A percentile compares a stretch with the other conserved stretches of the same genome.
These are phyloP conservation scores for Parsonsia alboflavescens DNA, from an alignment of 257 asterid species.

Conservation along the genomic window DNA sequence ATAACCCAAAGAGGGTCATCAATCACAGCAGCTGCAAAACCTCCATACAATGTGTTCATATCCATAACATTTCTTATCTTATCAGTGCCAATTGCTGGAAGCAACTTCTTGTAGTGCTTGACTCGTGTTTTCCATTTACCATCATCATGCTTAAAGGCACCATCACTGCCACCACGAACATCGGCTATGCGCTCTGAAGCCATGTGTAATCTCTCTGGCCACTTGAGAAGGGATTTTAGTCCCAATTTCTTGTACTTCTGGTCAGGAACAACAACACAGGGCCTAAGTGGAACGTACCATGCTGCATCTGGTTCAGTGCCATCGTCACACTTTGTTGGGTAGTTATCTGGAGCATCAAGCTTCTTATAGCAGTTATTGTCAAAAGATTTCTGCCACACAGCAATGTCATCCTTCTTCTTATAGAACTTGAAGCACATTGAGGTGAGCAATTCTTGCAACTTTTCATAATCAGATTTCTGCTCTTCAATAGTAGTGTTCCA, in stretches of 20 bases:
- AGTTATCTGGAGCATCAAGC: slow-evolving; percentile 65
- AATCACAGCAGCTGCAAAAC: slow-evolving; percentile 80
- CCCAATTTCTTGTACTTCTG: slow-evolving; percentile 46
- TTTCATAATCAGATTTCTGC: slow-evolving; percentile 77
- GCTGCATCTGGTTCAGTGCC: slow-evolving; percentile 97
- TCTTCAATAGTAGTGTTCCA: slow-evolving; percentile 94
- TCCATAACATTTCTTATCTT: slow-evolving; percentile 93
- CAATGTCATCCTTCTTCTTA: slow-evolving; percentile 89
- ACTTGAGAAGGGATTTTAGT: slow-evolving; percentile 63
- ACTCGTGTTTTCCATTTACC: slow-evolving; percentile 72
- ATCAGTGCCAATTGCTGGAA: slow-evolving; percentile 73
- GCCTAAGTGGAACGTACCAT: slow-evolving; percentile 94
- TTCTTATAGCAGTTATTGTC: slow-evolving; percentile 70
- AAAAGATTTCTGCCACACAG: slow-evolving; percentile 82
- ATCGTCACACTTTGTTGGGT: slow-evolving; percentile 86
- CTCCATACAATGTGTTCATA: slow-evolving; percentile 90
- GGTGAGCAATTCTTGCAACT: slow-evolving; percentile 73
- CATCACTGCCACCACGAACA: slow-evolving; percentile 75
- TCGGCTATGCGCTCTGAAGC: slow-evolving; percentile 78
- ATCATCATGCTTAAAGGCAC: slow-evolving; percentile 82
- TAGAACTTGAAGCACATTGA: slow-evolving; percentile 84
- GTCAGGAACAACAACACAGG: slow-evolving; percentile 77
- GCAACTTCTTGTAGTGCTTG: slow-evolving; percentile 82
- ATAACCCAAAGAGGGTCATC: slow-evolving; percentile 86
- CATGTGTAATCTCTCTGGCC: slow-evolving; percentile 72